phyloP scores from a whole-genome alignment of 2,329 filamentous ascomycete species.

The Arthroderma uncinatum region DNA sequence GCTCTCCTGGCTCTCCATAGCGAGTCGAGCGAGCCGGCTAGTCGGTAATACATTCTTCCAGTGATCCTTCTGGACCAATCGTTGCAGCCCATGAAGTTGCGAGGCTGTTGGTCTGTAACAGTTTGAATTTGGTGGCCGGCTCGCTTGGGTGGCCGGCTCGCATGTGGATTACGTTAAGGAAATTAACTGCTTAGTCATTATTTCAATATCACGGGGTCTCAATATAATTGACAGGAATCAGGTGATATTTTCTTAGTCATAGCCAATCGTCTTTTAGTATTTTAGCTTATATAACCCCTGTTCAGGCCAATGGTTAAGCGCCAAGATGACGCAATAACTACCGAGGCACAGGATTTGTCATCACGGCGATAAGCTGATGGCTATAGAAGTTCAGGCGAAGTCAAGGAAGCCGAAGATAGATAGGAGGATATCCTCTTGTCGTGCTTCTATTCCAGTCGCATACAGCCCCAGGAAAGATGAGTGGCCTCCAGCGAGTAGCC shows the following conservation, averaged over 20 bases:
- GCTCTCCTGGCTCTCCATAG: too few relatives aligned
- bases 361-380: not conserved
- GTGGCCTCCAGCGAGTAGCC: not conserved
- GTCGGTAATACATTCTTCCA: too few relatives aligned
- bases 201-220: not conserved
- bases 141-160: too few relatives aligned
- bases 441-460: not conserved
- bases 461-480: not conserved
- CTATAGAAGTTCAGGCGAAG: not conserved
- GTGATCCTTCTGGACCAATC: too few relatives aligned
- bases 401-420: not conserved
- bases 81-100: too few relatives aligned
- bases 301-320: not conserved
- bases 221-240: not conserved
- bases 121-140: too few relatives aligned
- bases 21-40: too few relatives aligned
- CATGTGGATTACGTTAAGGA: too few relatives aligned
- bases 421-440: not conserved
- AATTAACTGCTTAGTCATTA: not conserved
- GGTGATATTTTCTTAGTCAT: not conserved
- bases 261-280: not conserved
- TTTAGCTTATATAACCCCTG: not conserved
- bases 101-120: too few relatives aligned
- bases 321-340: conserved; percentile 1
- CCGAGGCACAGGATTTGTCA: conserved; percentile 2